Base-by-base conservation (phyloP, 208 protist species). In the Jaenimonas drosophilae region DNA sequence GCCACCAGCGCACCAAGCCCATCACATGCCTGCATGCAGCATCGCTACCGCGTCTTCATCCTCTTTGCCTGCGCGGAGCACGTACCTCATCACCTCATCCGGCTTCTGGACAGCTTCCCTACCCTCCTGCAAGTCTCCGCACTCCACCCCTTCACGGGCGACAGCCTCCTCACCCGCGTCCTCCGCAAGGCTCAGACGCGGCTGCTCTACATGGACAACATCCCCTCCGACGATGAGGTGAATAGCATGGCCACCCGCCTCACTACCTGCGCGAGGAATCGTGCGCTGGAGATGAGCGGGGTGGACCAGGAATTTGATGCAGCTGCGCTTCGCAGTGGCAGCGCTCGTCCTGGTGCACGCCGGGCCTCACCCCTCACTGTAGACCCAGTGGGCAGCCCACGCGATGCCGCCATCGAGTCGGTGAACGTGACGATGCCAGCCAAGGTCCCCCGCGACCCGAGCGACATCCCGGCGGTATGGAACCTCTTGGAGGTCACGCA, bases 41-140 rank as follows among this genome's bases (percentile, higher is more conserved):
- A 11, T 9, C 16, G 31, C 3, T 68, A 68, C 54, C 14, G 46
- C 9, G 32, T 55, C 25, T 49, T 44, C 37, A 32, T 83, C 7
- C 34, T 77, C 0, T 83, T 77, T 56, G 21, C 45, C 4, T 70
- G 61, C 45, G 74, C 59, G 11, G 69, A 77, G 30, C 52, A 77
- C 55, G 77, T 77, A 41, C 68, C 63, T 24, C 53, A 51, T 11
- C 45, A 38, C 39, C 56, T 78, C 4, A 30, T 48, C 11, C 34
- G 34, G 12, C 33, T 78, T 17, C 50, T 78, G n/a, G 23, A 42
- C 29, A 16, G 21, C 1, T 70, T 64, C 27, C 39, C 70, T 3
- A 2, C 48, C 36, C 38, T 66, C 21, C 51, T 78, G 21, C 54
- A 47, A 1, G 32, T 38, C 21, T 42, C 41, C 30, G 51, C 38